Evolutionary conservation across 441 rosid species (phyloP).

Genomic region (Populus hybrid): DNA sequence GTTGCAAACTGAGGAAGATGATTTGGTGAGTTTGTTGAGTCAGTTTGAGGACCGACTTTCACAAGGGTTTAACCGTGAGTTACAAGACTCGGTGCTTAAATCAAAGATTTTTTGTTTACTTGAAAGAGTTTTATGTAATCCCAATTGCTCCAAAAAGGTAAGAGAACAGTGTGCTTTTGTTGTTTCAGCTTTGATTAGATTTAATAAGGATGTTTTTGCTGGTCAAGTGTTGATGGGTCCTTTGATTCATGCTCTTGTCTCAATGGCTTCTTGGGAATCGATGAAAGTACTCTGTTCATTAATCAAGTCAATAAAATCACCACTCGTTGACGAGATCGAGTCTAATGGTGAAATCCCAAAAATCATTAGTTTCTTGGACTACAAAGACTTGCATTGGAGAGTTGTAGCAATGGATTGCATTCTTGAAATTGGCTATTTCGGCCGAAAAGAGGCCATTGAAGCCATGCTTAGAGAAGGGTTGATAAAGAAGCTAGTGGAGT

Average conservation of each 20-base stretch:
- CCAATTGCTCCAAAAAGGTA: conserved; percentile 28
- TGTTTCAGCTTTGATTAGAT: conserved; percentile 42
- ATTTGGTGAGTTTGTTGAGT: conserved; percentile 29
- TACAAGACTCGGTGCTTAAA: conserved; percentile 52
- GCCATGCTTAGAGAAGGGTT: conserved; percentile 45
- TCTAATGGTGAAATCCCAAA: conserved; percentile 44
- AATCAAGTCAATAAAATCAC: conserved; percentile 50
- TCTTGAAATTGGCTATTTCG: conserved; percentile 62
- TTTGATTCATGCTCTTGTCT: conserved; percentile 42
- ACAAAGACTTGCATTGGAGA: conserved; percentile 38
- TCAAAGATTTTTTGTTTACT: conserved; percentile 37
- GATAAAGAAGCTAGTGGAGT: conserved; percentile 43
- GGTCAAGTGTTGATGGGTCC: conserved; percentile 52
- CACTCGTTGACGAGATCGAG: conserved; percentile 55
- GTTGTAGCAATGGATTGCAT: conserved; percentile 48
- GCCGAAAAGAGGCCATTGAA: conserved; percentile 61
- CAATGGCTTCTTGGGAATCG: conserved; percentile 34
- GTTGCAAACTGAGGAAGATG: conserved; percentile 4
- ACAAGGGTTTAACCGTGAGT: conserved; percentile 47
- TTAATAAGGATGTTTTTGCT: conserved; percentile 70
- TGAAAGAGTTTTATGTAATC: conserved; percentile 34
- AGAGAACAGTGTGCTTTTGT: conserved; percentile 44
- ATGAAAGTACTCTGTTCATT: conserved; percentile 38
- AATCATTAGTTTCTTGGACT: conserved; percentile 38
- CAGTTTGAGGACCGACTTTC: conserved; percentile 45